These are phyloP conservation scores for Tieghemostelium lacteum DNA, from an alignment of 78 protist genomes.

Conservation along the genomic window DNA sequence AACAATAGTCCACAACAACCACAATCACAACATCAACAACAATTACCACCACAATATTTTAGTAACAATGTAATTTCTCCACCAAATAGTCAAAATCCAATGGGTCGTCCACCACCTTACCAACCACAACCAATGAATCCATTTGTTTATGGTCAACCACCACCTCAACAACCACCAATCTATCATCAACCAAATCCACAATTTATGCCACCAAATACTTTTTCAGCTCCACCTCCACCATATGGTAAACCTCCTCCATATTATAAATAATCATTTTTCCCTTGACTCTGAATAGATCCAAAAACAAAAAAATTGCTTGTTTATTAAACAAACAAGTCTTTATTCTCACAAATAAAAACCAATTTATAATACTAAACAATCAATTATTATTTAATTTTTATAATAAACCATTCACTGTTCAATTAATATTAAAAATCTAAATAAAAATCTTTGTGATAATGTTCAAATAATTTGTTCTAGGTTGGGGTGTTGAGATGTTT, in stretches of 20 bases:
- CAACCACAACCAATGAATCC: neutral
- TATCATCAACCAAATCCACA: constrained; percentile 3
- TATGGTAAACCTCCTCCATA: constrained; percentile 5
- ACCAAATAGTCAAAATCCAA: neutral
- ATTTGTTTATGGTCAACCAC: neutral
- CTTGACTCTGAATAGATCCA: too few species aligned
- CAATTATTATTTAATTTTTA: too few species aligned
- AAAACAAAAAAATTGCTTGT: too few species aligned
- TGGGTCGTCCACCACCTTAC: constrained; percentile 16
- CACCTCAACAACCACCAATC: neutral
- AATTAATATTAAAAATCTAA: too few species aligned
- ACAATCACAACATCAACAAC: neutral
- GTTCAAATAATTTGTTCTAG: too few species aligned
- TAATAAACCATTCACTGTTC: too few species aligned
- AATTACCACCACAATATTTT: constrained; percentile 14
- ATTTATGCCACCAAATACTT: constrained; percentile 3
- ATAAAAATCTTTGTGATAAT: too few species aligned
- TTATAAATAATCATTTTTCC: too few species aligned
- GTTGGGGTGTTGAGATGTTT: too few species aligned
- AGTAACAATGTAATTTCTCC: neutral
- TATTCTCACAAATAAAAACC: too few species aligned
- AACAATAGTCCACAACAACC: neutral
- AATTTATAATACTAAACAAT: too few species aligned
- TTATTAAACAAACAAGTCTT: too few species aligned
- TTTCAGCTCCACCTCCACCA: constrained; percentile 23